Evolutionary conservation across 345 rosid species (phyloP).

Genomic region (Arabis hirsuta): DNA sequence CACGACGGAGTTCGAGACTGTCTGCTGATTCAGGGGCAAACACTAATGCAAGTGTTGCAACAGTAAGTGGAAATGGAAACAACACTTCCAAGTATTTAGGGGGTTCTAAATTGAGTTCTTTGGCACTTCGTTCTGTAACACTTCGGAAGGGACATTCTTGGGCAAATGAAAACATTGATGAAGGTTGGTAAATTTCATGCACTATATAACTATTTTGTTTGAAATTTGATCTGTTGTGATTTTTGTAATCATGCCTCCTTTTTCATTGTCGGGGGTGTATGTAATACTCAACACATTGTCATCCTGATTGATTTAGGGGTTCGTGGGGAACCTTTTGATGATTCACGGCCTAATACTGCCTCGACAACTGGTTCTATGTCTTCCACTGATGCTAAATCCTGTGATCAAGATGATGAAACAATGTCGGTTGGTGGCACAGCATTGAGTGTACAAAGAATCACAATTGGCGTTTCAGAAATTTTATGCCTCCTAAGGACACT

Average conservation of each 20-base stretch:
- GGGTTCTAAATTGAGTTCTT: constrained; percentile 77
- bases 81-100: constrained; percentile 80
- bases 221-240: no score
- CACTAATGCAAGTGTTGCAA: constrained; percentile 54
- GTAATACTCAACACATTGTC: constrained; percentile 30
- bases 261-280: constrained; percentile 11
- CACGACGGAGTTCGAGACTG: constrained; percentile 84
- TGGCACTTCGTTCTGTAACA: constrained; percentile 81
- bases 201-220: no score
- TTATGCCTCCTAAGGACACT: constrained; percentile 74
- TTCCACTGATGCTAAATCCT: constrained; percentile 57
- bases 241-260: constrained; percentile 2
- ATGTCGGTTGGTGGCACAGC: constrained; percentile 52
- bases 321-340: constrained; percentile 75
- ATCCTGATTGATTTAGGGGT: constrained; percentile 56
- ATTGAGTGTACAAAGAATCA: constrained; percentile 55
- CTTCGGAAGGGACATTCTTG: constrained; percentile 86
- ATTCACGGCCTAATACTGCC: constrained; percentile 63
- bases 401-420: constrained; percentile 66
- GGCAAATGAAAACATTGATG: constrained; percentile 88
- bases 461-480: constrained; percentile 74
- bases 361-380: constrained; percentile 57
- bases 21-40: constrained; percentile 71
- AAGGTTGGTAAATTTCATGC: constrained; percentile 58
- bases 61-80: constrained; percentile 72